These are phyloP conservation scores for Pichia californica DNA, from an alignment of 805 yeast species.

Conservation along the genomic window DNA sequence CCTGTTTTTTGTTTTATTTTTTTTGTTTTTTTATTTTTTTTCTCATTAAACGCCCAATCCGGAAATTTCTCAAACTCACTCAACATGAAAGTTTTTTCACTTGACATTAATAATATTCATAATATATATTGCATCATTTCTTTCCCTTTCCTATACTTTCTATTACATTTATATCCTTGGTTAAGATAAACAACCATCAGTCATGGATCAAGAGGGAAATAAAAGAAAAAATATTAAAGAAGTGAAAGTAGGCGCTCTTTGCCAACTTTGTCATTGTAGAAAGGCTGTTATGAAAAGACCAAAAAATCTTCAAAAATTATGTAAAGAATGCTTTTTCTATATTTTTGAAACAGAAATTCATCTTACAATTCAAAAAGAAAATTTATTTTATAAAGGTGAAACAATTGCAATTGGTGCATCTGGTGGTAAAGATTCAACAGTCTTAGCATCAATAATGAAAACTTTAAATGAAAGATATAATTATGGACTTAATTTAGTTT, in stretches of 20 bases:
- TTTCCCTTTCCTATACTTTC: no score
- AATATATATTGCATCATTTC: no score
- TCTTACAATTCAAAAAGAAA: conserved; percentile 67
- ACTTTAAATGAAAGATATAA: conserved; percentile 80
- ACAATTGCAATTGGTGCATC: conserved; percentile 95
- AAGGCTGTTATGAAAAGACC: conserved; percentile 90
- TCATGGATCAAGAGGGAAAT: no score
- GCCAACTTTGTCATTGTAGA: conserved; percentile 78
- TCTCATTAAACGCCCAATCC: no score
- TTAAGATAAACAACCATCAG: not conserved
- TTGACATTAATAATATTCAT: no score
- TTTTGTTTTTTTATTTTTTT: no score
- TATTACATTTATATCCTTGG: no score
- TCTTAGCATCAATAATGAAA: conserved; percentile 80
- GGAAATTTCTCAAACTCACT: no score
- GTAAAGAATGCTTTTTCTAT: conserved; percentile 82
- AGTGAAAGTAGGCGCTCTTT: conserved; percentile 40
- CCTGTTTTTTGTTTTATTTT: no score
- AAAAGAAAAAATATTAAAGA: conserved; percentile 15
- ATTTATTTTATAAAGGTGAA: conserved; percentile 75
- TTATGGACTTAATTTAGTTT: conserved; percentile 79
- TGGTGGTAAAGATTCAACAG: conserved; percentile 98
- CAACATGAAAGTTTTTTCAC: no score
- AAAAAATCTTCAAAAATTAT: conserved; percentile 80
- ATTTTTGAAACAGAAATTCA: conserved; percentile 96